Evolutionary conservation across 176 grass and related monocot genomes (phyloP).

Genomic region (Phoenix dactylifera): DNA sequence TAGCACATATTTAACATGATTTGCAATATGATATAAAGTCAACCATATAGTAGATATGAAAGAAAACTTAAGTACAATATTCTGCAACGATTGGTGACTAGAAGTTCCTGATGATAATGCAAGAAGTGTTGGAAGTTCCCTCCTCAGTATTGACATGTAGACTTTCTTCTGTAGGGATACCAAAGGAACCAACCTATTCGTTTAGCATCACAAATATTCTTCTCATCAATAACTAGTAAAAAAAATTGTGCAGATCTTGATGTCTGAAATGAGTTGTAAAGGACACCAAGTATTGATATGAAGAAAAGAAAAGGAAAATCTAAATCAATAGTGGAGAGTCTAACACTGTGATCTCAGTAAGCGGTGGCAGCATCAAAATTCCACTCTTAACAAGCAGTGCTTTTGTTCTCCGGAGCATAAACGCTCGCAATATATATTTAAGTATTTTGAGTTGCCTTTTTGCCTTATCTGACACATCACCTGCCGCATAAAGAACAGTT

Average conservation of each 20-base stretch:
- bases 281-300: not conserved
- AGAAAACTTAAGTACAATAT: constrained; percentile 58
- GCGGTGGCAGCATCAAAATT: constrained; percentile 57
- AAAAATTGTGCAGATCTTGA: too few species aligned
- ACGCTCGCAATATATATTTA: constrained; percentile 73
- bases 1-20: too few species aligned
- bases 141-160: constrained; percentile 73
- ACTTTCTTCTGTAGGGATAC: constrained; percentile 78
- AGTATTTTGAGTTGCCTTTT: constrained; percentile 70
- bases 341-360: constrained; percentile 90
- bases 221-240: too few species aligned
- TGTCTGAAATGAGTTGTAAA: too few species aligned
- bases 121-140: constrained; percentile 83
- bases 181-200: constrained; percentile 61
- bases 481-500: constrained; percentile 32
- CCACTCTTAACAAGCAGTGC: constrained; percentile 59
- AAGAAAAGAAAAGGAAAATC: not conserved
- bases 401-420: constrained; percentile 94
- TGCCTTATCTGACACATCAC: constrained; percentile 36
- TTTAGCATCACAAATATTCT: too few species aligned
- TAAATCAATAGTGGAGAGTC: constrained; percentile 20
- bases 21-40: too few species aligned
- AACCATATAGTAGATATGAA: not conserved
- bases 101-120: constrained; percentile 54
- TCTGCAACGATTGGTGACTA: constrained; percentile 72